A percentile compares a stretch with the other conserved stretches of the same genome.
Conservation (phyloP, 305 asterid genomes). For the Withania somnifera region DNA sequence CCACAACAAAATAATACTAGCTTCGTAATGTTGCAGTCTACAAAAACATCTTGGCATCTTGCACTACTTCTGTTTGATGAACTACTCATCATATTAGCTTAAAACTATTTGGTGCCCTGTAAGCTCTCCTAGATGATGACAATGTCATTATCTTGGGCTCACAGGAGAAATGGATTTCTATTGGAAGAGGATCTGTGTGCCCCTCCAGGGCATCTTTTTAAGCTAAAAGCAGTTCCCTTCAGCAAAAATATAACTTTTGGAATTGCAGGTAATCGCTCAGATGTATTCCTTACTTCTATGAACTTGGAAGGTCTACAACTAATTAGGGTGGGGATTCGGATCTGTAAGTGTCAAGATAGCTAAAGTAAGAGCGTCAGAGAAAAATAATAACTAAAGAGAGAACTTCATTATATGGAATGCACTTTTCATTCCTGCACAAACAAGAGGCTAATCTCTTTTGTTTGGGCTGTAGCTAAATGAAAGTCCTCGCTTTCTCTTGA, state of each 20-base stretch:
- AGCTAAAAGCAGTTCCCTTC: constrained; percentile 91
- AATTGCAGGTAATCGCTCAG: constrained; percentile 41
- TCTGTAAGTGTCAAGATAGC: neutral
- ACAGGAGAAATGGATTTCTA: constrained; percentile 85
- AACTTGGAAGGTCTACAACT: neutral
- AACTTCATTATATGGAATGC: neutral
- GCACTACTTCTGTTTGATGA: neutral
- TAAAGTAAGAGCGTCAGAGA: neutral
- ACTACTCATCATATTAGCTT: neutral
- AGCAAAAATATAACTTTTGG: constrained; percentile 90
- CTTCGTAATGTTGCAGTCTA: neutral
- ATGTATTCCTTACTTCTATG: neutral
- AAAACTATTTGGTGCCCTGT: neutral
- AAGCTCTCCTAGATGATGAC: neutral
- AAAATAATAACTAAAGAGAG: neutral
- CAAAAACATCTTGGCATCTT: neutral
- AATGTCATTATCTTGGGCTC: constrained; percentile 7
- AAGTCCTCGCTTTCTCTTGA: no score
- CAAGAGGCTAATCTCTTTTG: no score
- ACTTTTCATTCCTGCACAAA: neutral
- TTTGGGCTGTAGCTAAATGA: no score
- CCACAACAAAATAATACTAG: neutral
- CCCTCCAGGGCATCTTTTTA: constrained; percentile 73
- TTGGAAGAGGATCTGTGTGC: constrained; percentile 76
- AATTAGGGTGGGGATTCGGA: neutral